Conservation (phyloP, 2,329 filamentous ascomycete genomes). For the Monilinia fructigena region DNA sequence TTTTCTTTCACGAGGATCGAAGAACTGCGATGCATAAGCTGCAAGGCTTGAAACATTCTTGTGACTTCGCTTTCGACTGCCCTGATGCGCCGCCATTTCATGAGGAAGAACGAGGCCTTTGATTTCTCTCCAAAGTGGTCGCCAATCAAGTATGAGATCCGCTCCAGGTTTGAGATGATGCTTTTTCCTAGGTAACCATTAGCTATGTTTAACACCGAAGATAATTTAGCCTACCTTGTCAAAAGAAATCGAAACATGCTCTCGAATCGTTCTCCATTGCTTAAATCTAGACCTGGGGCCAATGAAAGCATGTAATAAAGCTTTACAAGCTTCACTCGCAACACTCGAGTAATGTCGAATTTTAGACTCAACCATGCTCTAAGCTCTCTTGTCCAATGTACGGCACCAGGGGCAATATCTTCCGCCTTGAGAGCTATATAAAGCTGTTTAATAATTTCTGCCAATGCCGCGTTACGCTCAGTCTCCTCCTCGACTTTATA, state of each 20-base stretch:
- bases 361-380: slow-evolving; percentile 94
- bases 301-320: slow-evolving; percentile 93
- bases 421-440: slow-evolving; percentile 90
- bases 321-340: slow-evolving; percentile 79
- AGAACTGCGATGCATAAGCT: slow-evolving; percentile 86
- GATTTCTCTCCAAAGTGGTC: slow-evolving; percentile 86
- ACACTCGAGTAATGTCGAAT: slow-evolving; percentile 87
- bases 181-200: slow-evolving; percentile 65
- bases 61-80: slow-evolving; percentile 53
- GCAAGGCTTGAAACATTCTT: slow-evolving; percentile 81
- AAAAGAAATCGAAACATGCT: slow-evolving; percentile 91
- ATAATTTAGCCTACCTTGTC: slow-evolving; percentile 69
- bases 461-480: slow-evolving; percentile 74
- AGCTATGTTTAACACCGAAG: slow-evolving; percentile 1
- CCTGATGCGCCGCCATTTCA: slow-evolving; percentile 69
- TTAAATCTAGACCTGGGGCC: slow-evolving; percentile 81
- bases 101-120: slow-evolving; percentile 86
- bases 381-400: slow-evolving; percentile 97
- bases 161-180: slow-evolving; percentile 90
- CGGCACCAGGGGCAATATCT: slow-evolving; percentile 88
- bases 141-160: slow-evolving; percentile 91
- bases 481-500: slow-evolving; percentile 81
- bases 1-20: slow-evolving; percentile 82
- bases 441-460: slow-evolving; percentile 87
- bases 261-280: slow-evolving; percentile 82